Base-by-base conservation (phyloP, 495 filamentous ascomycete genomes). In the Aspergillus steynii region DNA sequence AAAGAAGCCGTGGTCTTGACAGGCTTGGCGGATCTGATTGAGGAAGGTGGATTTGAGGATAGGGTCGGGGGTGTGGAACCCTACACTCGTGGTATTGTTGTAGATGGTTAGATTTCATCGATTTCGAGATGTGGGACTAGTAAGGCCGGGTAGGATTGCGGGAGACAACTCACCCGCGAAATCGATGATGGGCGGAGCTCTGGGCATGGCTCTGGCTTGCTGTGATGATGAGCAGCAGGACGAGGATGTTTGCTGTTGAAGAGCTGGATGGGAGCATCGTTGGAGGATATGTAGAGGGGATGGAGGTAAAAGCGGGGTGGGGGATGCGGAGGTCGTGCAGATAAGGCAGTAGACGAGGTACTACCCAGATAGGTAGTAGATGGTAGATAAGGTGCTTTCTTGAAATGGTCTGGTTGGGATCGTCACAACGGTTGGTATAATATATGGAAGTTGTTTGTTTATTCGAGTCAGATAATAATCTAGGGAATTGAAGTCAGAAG, bases 1-100 rank as follows among this genome's bases (percentile, higher is more conserved):
- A 52, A 96, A 74, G 67, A 96, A 96, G 2, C 92, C 92, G 31
- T 95, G 89, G 71, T 90, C 28, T 54, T 61, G 42, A 29, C 68
- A 72, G 0, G 70, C 65, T 15, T 56, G 26, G 14, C 61, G 61
- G 15, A 68, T 55, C 56, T 70, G 53, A 0, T 52, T 25, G 2
- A 69, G 48, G 7, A 69, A 59, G 0, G 26, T 29, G 32, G 56
- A 34, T 49, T 63, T 66, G 0, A 32, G 45, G 6, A n/a, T 20
- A 8, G 47, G 6, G 32, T 71, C 45, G 34, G 55, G 50, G 5
- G 49, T 37, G 50, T 69, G 64, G 26, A 64, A 69, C 12, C 57
- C 66, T 71, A 47, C 37, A 15, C 14, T 10, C 0, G 15, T 55
- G 48, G 26, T 50, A 56, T 14, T 26, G 54, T 46, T 20, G 2